Evolutionary conservation across 352 stramenopile genomes (phyloP).

Genomic region (Phytopythium montanum): DNA sequence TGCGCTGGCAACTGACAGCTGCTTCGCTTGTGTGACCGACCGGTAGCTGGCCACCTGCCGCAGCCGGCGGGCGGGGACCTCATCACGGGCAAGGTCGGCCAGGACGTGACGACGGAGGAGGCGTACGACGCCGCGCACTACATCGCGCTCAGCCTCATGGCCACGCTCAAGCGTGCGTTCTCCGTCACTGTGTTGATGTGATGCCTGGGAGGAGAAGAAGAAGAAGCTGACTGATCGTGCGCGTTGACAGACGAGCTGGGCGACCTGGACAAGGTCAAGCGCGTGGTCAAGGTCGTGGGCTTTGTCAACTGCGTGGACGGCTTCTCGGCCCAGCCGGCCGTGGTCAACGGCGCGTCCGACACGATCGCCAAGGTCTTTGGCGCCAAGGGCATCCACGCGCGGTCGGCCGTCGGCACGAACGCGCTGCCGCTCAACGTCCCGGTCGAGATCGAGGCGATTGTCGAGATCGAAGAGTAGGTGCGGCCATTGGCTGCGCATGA

Average conservation of each 20-base stretch:
- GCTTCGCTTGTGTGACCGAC: not conserved
- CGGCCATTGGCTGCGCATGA: not conserved
- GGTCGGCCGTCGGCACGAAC: constrained; percentile 96
- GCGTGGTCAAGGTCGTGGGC: constrained; percentile 95
- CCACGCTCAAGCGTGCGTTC: constrained; percentile 88
- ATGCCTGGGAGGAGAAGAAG: not conserved
- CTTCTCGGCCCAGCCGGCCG: constrained; percentile 89
- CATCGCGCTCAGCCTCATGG: constrained; percentile 88
- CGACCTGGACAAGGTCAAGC: constrained; percentile 92
- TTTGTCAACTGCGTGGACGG: constrained; percentile 95
- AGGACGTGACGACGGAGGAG: constrained; percentile 86
- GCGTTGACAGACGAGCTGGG: constrained; percentile 62
- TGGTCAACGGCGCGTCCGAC: constrained; percentile 96
- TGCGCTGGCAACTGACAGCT: not conserved
- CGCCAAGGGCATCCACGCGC: constrained; percentile 87
- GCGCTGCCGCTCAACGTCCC: constrained; percentile 95
- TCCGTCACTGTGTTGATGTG: not conserved
- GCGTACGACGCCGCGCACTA: constrained; percentile 89
- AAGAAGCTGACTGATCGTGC: constrained; percentile 7
- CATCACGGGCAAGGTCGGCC: constrained; percentile 87
- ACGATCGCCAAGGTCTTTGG: constrained; percentile 90
- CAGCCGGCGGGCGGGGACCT: constrained; percentile 68
- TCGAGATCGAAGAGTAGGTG: constrained; percentile 89
- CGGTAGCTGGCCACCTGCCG: constrained; percentile 74
- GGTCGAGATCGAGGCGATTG: constrained; percentile 96